Evolutionary conservation across 768 basidiomycete genomes (phyloP), one percentile per base, ranked within the genome.

Genomic region (Lactifluus echinatus): DNA sequence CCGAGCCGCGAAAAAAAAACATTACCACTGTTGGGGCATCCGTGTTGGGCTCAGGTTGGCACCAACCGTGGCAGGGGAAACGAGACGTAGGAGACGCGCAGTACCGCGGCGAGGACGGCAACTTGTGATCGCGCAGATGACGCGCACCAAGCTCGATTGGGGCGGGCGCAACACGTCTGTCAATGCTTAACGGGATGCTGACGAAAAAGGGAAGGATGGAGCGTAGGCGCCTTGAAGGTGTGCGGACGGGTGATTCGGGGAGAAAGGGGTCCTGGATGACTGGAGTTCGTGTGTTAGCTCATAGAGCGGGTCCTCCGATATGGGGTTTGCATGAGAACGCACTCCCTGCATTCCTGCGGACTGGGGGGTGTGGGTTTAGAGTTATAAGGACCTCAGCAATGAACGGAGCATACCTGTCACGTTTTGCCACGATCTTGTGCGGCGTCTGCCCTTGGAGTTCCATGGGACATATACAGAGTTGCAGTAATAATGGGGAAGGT

Each of bases 401-500:
- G 45, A 3, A 37, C 29, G 17, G 39, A 15, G 47, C 55, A 42
- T 19, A 56, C 65, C 59, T 33, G 62, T 62, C 17, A 56, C 54
- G 14, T 58, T 54, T 51, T 62, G 64, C 55, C 34, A 42, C 7
- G 62, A 59, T 17, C 56, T 61, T 8, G 64, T 50, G 40, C 56
- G 54, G 46, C 65, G 63, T 36, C 52, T 53, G 21, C 65, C 63
- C 28, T 57, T 60, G 17, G 59, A 60, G 19, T 36, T 34, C 64
- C 63, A 63, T 2, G 64, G 66, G 24, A 53, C 57, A 60, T 59
- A 64, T 5, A 64, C 50, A 2, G 61, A 55, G 33, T 67, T 63
- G 50, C 66, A 66, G 7, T 57, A 26, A 40, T 63, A 64, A 37
- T 66, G 66, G 0, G 59, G 61, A 7, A 67, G 55, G 24, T 67